Base-by-base conservation (phyloP, 352 stramenopile genomes). In the Globisporangium megalacanthum region DNA sequence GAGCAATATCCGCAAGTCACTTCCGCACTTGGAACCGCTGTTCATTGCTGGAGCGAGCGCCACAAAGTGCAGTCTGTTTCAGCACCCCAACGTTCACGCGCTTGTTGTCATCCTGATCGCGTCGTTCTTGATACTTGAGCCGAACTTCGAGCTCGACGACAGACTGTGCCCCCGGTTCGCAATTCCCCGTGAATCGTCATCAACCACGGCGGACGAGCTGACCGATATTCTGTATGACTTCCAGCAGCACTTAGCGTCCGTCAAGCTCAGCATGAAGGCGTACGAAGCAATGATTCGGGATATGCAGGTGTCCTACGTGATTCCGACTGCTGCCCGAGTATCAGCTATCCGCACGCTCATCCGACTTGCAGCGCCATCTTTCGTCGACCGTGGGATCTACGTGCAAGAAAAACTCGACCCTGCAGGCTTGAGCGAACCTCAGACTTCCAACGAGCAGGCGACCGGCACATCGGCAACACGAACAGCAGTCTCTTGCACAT, bases 141-240 rank as follows among this genome's bases (percentile, higher is more conserved):
- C 70, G 0, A 77, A 62, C 8, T 56, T 69, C 10, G 70, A 73
- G 50, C 63, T 83, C 10, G 70, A 79, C 35, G 60, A 73, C 17
- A 31, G 41, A 20, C 29, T 75, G 5, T 79, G 73, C 35, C 66
- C 68, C 10, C 73, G 73, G 3, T 66, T 77, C 35, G 73, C 62
- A 36, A 64, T 77, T 33, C 22, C 72, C 0, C 17, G 14, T 22
- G n/a, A 14, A 22, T 13, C 49, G 58, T 10, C 14, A 4, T 46
- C 20, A 19, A 54, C 1, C 17, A 39, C 11, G 11, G 20, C 14
- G 22, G 39, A 2, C 8, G 29, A 53, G 4, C 10, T 8, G 14
- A 37, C 13, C 36, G 73, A 85, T 22, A 36, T 88, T 29, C 57
- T 89, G 25, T 75, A 69, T 62, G 68, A 37, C 1, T 48, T 89